Conservation (phyloP, 148 eudicot genomes). For the Camellia sinensis region DNA sequence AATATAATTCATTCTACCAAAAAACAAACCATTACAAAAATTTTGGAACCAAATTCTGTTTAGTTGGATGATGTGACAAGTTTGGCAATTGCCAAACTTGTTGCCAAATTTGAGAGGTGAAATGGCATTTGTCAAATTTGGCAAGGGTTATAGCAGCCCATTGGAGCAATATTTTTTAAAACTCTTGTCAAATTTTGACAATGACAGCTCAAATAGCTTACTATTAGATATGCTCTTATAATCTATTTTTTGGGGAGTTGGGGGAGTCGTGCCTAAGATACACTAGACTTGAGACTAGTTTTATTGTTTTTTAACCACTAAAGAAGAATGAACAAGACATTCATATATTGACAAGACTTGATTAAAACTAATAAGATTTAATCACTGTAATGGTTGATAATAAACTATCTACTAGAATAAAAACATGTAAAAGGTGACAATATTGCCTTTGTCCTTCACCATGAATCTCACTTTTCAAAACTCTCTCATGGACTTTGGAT, state of each 20-base stretch:
- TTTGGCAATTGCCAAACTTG: too few relatives aligned
- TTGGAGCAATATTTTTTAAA: too few relatives aligned
- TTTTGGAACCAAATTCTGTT: too few relatives aligned
- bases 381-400: background rate
- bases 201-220: too few relatives aligned
- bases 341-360: background rate
- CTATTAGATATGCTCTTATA: too few relatives aligned
- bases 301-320: conserved; percentile 1
- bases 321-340: conserved; percentile 5
- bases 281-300: background rate
- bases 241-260: background rate
- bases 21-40: too few relatives aligned
- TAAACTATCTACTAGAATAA: background rate
- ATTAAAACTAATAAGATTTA: background rate
- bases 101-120: too few relatives aligned
- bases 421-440: background rate
- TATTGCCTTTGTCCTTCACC: background rate
- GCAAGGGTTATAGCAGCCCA: too few relatives aligned
- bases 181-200: too few relatives aligned
- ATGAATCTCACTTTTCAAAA: background rate
- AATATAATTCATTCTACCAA: too few relatives aligned
- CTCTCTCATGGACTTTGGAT: background rate
- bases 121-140: too few relatives aligned
- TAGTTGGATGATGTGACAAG: too few relatives aligned
- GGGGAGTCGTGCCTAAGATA: background rate